phyloP scores from a whole-genome alignment of 768 basidiomycete species.

The Mycena latifolia region DNA sequence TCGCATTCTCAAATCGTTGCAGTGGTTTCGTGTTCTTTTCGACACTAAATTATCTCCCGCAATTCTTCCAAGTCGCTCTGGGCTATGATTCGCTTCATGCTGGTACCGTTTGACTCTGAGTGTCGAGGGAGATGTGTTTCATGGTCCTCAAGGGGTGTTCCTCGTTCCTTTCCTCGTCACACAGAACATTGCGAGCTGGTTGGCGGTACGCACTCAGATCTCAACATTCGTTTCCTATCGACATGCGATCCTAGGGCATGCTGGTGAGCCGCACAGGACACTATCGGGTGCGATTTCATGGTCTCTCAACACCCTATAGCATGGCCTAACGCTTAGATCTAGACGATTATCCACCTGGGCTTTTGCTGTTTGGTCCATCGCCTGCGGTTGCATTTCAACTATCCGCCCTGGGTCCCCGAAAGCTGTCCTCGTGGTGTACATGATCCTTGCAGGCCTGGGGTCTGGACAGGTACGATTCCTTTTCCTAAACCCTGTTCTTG shows the following conservation, averaged over 20 bases:
- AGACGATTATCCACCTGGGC: conserved; percentile 72
- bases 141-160: conserved; percentile 57
- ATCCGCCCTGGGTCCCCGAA: conserved; percentile 61
- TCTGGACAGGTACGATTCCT: conserved; percentile 62
- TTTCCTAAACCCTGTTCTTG: background rate
- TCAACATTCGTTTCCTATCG: too few relatives aligned
- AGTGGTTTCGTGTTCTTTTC: conserved; percentile 75
- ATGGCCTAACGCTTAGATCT: background rate
- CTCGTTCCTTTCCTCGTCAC: conserved; percentile 77
- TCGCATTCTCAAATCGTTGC: conserved; percentile 21
- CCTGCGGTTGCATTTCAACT: conserved; percentile 76
- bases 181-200: conserved; percentile 70
- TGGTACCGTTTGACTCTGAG: conserved; percentile 28
- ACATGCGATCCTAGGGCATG: conserved; percentile 6
- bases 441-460: conserved; percentile 70
- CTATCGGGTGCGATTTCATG: conserved; percentile 30
- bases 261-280: conserved; percentile 1
- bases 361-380: conserved; percentile 79
- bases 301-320: too few relatives aligned
- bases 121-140: background rate
- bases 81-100: conserved; percentile 73
- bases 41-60: conserved; percentile 78
- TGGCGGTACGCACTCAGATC: conserved; percentile 60
- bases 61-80: conserved; percentile 81
- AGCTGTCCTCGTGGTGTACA: conserved; percentile 67